Base-by-base conservation (phyloP, 805 yeast genomes). In the Candida orba region DNA sequence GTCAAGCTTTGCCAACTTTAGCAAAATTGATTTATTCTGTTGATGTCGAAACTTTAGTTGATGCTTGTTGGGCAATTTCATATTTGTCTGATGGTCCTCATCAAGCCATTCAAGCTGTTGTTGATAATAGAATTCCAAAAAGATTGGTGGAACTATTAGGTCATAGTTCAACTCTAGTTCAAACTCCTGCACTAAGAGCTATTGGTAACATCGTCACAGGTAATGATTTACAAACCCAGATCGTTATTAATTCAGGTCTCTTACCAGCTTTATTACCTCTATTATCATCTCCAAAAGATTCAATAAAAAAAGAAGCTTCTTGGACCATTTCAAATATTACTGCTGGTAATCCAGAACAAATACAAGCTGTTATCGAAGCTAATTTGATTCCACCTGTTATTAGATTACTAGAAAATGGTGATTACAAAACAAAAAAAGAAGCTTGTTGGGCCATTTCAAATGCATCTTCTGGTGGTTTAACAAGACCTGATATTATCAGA, bases 371-470 rank as follows among this genome's bases (percentile, higher is more conserved):
- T 41, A 90, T 93, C 57, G 96, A 90, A 63, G 82, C 91, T 48
- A 93, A 93, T 68, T 73, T 93, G 62, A 81, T 93, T 52, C 99
- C 98, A 34, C 95, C 90, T 46, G 76, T 87, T 52, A 81, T 93
- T 55, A 81, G 89, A 62, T 68, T 82, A 51, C 74, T 93, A 63
- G 76, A 79, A 57, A 74, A 78, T 44, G 96, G 93, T 49, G 98
- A 91, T 60, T 90, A 89, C 72, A 90, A 89, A 72, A 91, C 98
- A 31, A 86, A 86, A 64, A 93, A 91, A 67, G 99, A 93, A 71
- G 99, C 99, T 4, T 91, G 98, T 73, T 93, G 99, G 99, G 98
- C 98, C 31, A 84, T 93, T 53, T 89, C 97, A 25, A 93, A 93
- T 63, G 98, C 99, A 33, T 86, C 96, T 15, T 85, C 96, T 9